Conservation (phyloP, 2,329 filamentous ascomycete genomes). For the Clarireedia hainanense region DNA sequence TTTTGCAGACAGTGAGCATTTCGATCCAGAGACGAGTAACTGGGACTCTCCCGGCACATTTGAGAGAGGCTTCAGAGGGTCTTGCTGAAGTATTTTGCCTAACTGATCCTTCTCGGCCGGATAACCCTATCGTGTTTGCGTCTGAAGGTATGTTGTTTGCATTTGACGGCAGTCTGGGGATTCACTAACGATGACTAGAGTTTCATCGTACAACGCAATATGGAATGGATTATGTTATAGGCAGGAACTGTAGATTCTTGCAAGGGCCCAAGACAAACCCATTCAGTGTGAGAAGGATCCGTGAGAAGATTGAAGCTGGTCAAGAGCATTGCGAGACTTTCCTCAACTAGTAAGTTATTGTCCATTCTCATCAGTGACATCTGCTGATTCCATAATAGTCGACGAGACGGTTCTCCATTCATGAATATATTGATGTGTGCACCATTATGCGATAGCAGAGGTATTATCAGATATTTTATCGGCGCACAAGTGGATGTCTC, state of each 20-base stretch:
- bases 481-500: slow-evolving; percentile 60
- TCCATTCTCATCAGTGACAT: neutral
- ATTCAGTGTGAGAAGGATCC: slow-evolving; percentile 52
- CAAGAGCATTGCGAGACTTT: slow-evolving; percentile 67
- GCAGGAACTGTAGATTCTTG: slow-evolving; percentile 70
- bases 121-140: slow-evolving; percentile 71
- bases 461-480: slow-evolving; percentile 55
- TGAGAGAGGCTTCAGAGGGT: slow-evolving; percentile 64
- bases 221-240: slow-evolving; percentile 63
- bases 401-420: slow-evolving; percentile 58
- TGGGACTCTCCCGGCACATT: slow-evolving; percentile 54
- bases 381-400: slow-evolving; percentile 31
- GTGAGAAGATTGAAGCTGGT: slow-evolving; percentile 52
- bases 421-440: slow-evolving; percentile 61
- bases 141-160: slow-evolving; percentile 51
- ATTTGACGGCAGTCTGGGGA: neutral
- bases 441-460: slow-evolving; percentile 54
- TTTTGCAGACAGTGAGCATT: slow-evolving; percentile 60
- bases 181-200: slow-evolving; percentile 37
- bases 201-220: slow-evolving; percentile 71
- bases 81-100: slow-evolving; percentile 71
- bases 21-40: slow-evolving; percentile 62
- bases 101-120: slow-evolving; percentile 63
- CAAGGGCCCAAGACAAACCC: slow-evolving; percentile 66
- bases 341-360: slow-evolving; percentile 54